These are phyloP conservation scores for Euphorbia celastroides DNA, from an alignment of 441 rosid species.

Conservation along the genomic window DNA sequence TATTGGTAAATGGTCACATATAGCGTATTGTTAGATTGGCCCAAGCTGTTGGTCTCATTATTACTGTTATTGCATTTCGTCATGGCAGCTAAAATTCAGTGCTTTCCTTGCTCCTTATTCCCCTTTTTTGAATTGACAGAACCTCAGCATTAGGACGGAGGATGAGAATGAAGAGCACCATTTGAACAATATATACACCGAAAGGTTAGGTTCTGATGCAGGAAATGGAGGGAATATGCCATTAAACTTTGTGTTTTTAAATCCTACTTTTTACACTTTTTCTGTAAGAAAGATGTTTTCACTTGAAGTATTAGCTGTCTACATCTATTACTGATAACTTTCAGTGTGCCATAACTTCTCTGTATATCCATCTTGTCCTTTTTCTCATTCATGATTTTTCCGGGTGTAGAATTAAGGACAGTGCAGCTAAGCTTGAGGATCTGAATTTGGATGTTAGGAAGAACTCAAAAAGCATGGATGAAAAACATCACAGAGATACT, in stretches of 20 bases:
- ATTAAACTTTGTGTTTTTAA: constrained; percentile 4
- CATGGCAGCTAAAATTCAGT: constrained; percentile 9
- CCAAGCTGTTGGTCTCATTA: neutral
- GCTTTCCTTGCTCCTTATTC: constrained; percentile 6
- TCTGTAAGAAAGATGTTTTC: neutral
- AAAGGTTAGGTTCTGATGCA: constrained; percentile 26
- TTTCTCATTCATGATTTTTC: constrained; percentile 19
- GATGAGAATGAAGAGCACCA: constrained; percentile 27
- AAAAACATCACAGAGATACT: constrained; percentile 27
- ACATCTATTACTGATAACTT: neutral
- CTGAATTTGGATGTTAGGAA: constrained; percentile 65
- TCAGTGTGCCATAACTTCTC: constrained; percentile 6
- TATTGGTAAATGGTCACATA: neutral
- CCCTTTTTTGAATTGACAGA: constrained; percentile 28
- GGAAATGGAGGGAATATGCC: constrained; percentile 32
- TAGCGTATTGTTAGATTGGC: neutral
- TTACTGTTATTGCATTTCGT: constrained; percentile 4
- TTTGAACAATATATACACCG: constrained; percentile 21
- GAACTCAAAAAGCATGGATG: constrained; percentile 32
- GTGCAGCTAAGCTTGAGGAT: constrained; percentile 60
- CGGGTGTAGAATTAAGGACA: constrained; percentile 37
- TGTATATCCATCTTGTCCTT: constrained; percentile 1
- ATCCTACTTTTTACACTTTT: neutral
- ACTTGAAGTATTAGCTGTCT: neutral
- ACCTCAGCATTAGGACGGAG: constrained; percentile 32